Percentiles rank a stretch among this genome's conserved stretches.
Conservation (phyloP, 176 grass and related monocot genomes). For the Thinopyrum elongatum region DNA sequence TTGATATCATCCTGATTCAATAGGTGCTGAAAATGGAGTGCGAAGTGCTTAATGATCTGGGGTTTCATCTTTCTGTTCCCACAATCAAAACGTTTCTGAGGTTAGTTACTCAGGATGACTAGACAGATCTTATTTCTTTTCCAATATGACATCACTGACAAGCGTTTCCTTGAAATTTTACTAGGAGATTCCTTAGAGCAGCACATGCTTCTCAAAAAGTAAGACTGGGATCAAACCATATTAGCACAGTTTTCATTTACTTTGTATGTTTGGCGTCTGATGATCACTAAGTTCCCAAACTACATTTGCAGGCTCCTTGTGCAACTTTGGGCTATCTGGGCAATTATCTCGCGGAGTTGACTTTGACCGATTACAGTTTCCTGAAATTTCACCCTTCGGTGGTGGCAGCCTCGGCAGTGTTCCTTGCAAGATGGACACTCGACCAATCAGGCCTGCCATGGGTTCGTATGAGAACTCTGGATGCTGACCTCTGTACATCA, state of each 20-base stretch:
- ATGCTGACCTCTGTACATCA: neutral
- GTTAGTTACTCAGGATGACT: constrained; percentile 33
- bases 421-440: constrained; percentile 90
- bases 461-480: constrained; percentile 42
- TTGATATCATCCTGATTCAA: constrained; percentile 30
- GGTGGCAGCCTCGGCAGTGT: constrained; percentile 75
- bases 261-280: constrained; percentile 12
- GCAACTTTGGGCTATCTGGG: constrained; percentile 55
- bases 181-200: constrained; percentile 90
- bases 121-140: constrained; percentile 33
- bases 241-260: constrained; percentile 16
- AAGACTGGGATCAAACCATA: constrained; percentile 29
- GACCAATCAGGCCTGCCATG: constrained; percentile 74
- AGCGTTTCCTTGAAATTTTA: constrained; percentile 8
- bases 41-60: constrained; percentile 54
- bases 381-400: constrained; percentile 81
- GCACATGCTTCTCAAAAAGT: constrained; percentile 68
- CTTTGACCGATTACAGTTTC: constrained; percentile 62
- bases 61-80: constrained; percentile 81
- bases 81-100: constrained; percentile 89
- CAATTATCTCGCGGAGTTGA: constrained; percentile 84
- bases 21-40: constrained; percentile 87
- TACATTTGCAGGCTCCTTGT: constrained; percentile 41
- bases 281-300: constrained; percentile 24
- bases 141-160: constrained; percentile 14